Conservation (phyloP, 2,329 filamentous ascomycete genomes). For the Pseudopithomyces chartarum region DNA sequence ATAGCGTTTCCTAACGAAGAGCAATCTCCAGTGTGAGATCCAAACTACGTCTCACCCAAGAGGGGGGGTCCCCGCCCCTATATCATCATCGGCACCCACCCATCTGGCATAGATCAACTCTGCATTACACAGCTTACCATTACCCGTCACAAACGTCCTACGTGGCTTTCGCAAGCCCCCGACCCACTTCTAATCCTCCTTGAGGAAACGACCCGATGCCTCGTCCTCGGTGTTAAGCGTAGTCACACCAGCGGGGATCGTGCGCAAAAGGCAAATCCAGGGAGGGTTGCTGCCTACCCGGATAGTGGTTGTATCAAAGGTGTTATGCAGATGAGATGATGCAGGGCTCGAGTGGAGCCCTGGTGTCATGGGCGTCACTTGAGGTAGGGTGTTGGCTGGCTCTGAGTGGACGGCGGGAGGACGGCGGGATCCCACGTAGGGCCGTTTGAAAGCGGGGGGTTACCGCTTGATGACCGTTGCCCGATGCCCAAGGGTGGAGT, state of each 20-base stretch:
- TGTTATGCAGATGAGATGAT: not conserved
- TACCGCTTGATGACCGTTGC: not conserved
- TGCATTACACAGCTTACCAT: slow-evolving; percentile 3
- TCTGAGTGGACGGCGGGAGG: not conserved
- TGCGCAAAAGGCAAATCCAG: not conserved
- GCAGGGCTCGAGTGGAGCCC: slow-evolving; percentile 1
- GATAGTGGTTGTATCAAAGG: not conserved
- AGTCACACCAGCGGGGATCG: not conserved
- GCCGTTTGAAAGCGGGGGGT: not conserved
- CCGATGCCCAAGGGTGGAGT: not conserved
- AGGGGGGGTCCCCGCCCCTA: not conserved
- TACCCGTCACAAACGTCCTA: not conserved
- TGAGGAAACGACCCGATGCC: not conserved
- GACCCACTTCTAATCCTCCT: not conserved
- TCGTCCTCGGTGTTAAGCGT: slow-evolving; percentile 1
- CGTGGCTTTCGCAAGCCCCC: not conserved
- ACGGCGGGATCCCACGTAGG: not conserved
- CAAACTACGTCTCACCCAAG: not conserved
- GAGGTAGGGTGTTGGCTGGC: slow-evolving; percentile 1
- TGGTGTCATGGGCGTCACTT: not conserved
- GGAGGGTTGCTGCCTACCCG: not conserved
- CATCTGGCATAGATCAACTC: not conserved
- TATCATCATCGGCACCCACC: not conserved
- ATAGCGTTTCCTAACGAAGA: too few relatives aligned
- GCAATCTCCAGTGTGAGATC: not conserved